Evolutionary conservation across 2,329 filamentous ascomycete genomes (phyloP), one percentile per base, ranked within the genome.

Genomic region (Cladosporium sp.): DNA sequence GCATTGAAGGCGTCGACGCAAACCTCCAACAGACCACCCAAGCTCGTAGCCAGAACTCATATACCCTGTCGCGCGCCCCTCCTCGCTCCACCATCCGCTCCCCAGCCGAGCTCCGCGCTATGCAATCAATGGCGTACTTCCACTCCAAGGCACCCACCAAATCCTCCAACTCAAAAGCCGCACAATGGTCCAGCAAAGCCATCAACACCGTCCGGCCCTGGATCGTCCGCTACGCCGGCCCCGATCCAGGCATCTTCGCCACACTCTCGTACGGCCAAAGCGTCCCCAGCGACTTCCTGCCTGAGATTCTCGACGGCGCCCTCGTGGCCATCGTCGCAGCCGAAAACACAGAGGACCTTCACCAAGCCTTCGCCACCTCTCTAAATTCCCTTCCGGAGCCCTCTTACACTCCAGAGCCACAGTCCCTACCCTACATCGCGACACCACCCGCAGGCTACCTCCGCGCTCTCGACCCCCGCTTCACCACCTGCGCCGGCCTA

Each of bases 61-160:
- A 81, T 62, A 79, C 78, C 5, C 78, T 92, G 5, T 84, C 88
- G 5, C 88, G 89, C 1, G 85, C 88, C 70, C 76, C 82, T 10
- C 82, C 81, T n/a, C 84, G 87, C 49, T 81, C 81, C 49, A 81
- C 81, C 1, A 79, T 84, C 3, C 81, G 88, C 44, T 90, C 88
- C 11, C 84, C 89, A 0, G 83, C 86, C 0, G 88, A 93, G 67
- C 77, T 91, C 2, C 81, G 90, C 60, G 84, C 85, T 6, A 92
- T 94, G 89, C 90, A 93, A 70, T 86, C 84, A n/a, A 88, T 92
- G 83, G 89, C 90, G 0, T 94, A 93, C 71, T 92, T 94, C 72
- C 91, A 94, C 31, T 35, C 59, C 16, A 68, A 33, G 23, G 29
- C 26, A 40, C 55, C 55, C 31, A 40, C 55, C n/a, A 59, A 57